Conservation (phyloP, 2,329 filamentous ascomycete genomes). For the Amphichorda felina region DNA sequence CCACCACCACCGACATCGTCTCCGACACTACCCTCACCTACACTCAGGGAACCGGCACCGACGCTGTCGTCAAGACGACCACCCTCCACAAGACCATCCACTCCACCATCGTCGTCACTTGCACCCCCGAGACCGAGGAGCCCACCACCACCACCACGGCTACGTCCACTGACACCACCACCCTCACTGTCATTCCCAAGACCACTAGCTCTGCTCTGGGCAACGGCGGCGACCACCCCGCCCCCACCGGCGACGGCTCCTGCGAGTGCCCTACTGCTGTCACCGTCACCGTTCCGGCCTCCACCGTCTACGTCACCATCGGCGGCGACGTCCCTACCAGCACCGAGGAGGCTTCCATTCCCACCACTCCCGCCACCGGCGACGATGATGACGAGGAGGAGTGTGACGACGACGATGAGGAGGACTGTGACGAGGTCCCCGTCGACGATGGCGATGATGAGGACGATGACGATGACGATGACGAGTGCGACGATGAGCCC, state of each 20-base stretch:
- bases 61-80: conserved; percentile 30
- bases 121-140: conserved; percentile 10
- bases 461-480: conserved; percentile 7
- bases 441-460: not conserved
- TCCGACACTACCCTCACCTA: conserved; percentile 3
- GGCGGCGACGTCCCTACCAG: conserved; percentile 11
- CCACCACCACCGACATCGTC: conserved; percentile 14
- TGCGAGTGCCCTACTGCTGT: conserved; percentile 10
- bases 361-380: conserved; percentile 2
- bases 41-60: conserved; percentile 15
- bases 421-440: not conserved
- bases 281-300: conserved; percentile 17
- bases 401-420: conserved; percentile 7
- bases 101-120: conserved; percentile 14
- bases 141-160: conserved; percentile 21
- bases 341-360: conserved; percentile 4
- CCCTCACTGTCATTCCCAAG: conserved; percentile 9
- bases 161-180: conserved; percentile 9
- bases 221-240: conserved; percentile 8
- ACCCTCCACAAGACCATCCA: conserved; percentile 26
- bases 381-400: conserved; percentile 9
- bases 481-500: conserved; percentile 3
- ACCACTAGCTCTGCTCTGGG: conserved; percentile 4
- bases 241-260: conserved; percentile 2
- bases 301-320: conserved; percentile 24